Evolutionary conservation across 352 stramenopile species (phyloP).

Genomic region (Phytopythium boreale): DNA sequence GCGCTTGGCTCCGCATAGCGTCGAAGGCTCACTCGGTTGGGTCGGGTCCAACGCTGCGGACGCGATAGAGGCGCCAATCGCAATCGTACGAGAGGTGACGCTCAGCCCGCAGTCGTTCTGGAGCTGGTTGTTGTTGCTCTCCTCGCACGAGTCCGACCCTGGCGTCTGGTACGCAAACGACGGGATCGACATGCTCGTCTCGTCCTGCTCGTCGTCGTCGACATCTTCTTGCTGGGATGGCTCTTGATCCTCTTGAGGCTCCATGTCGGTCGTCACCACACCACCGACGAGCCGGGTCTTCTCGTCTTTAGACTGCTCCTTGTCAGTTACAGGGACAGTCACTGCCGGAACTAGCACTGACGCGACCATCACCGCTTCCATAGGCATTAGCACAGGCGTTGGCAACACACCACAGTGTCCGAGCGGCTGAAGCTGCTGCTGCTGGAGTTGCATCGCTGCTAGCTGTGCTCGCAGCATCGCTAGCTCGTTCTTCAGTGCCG

Average conservation of each 20-base stretch:
- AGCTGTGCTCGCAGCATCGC: constrained; percentile 55
- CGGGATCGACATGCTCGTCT: constrained; percentile 9
- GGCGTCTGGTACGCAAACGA: constrained; percentile 9
- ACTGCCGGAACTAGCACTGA: background rate
- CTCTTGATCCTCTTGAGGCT: constrained; percentile 2
- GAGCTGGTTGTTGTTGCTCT: constrained; percentile 10
- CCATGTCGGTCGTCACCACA: background rate
- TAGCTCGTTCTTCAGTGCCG: constrained; percentile 63
- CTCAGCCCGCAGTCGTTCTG: background rate
- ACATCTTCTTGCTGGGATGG: background rate
- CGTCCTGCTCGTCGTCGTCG: constrained; percentile 2
- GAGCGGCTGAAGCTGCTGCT: constrained; percentile 3
- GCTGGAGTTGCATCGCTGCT: constrained; percentile 31
- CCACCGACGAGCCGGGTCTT: background rate
- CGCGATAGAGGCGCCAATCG: background rate
- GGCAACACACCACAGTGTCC: background rate
- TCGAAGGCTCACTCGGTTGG: background rate
- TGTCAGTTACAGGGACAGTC: background rate
- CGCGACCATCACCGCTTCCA: constrained; percentile 3
- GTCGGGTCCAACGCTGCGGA: background rate
- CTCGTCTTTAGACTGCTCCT: background rate
- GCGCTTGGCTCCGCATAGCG: background rate
- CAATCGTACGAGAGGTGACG: background rate
- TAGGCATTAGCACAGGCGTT: background rate
- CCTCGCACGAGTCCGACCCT: constrained; percentile 8